Conservation (phyloP, 1,284 basidiomycete species). For the Malassezia arunalokei region DNA sequence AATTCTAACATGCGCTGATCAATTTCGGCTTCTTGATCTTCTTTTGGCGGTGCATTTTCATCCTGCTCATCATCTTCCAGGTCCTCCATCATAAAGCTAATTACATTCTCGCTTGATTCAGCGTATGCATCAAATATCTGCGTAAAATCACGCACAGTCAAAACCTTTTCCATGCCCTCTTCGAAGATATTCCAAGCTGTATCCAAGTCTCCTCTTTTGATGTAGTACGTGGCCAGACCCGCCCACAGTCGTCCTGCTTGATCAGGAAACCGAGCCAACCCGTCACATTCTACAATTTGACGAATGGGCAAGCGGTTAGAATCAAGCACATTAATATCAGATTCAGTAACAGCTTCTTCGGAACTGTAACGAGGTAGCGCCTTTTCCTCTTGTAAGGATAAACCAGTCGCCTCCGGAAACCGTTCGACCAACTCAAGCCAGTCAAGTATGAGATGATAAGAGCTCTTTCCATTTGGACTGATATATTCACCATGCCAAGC, state of each 20-base stretch:
- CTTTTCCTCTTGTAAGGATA: slow-evolving; percentile 59
- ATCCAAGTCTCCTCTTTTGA: slow-evolving; percentile 89
- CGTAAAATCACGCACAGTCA: slow-evolving; percentile 93
- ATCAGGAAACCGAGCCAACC: slow-evolving; percentile 78
- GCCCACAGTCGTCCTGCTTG: slow-evolving; percentile 94
- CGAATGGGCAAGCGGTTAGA: slow-evolving; percentile 82
- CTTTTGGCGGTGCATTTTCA: slow-evolving; percentile 4
- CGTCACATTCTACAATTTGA: slow-evolving; percentile 68
- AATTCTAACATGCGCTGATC: slow-evolving; percentile 84
- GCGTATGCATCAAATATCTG: slow-evolving; percentile 96
- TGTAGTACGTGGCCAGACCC: slow-evolving; percentile 94
- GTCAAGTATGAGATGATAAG: slow-evolving; percentile 82
- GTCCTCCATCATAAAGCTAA: slow-evolving; percentile 80
- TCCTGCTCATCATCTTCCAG: slow-evolving; percentile 50
- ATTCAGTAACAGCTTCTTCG: slow-evolving; percentile 44
- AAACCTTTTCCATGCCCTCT: slow-evolving; percentile 64
- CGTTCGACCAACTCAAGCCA: slow-evolving; percentile 86
- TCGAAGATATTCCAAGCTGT: slow-evolving; percentile 78
- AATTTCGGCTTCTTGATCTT: slow-evolving; percentile 69
- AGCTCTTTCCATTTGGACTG: slow-evolving; percentile 84
- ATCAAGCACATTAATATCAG: slow-evolving; percentile 56
- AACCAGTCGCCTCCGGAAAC: slow-evolving; percentile 79
- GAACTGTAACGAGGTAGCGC: slow-evolving; percentile 47
- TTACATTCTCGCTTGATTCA: slow-evolving; percentile 81
- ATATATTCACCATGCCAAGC: slow-evolving; percentile 70